These are phyloP conservation scores for Clonostachys rosea DNA, from an alignment of 2,329 filamentous ascomycete genomes.

Conservation along the genomic window DNA sequence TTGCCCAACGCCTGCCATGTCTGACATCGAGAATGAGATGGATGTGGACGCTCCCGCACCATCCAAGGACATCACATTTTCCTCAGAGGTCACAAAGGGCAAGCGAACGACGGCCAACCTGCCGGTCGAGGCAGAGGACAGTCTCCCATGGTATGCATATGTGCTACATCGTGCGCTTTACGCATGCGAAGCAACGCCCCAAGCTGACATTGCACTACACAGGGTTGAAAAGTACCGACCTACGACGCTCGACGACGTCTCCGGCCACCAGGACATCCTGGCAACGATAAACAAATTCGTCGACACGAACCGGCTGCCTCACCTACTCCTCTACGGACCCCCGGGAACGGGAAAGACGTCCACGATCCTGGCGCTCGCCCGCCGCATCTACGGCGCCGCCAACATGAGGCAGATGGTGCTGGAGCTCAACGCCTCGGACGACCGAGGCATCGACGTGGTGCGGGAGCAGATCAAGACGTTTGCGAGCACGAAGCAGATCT, in stretches of 20 bases:
- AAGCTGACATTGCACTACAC: neutral
- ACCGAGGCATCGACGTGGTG: conserved; percentile 96
- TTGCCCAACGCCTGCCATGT: conserved; percentile 32
- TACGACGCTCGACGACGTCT: conserved; percentile 83
- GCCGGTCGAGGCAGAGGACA: conserved; percentile 90
- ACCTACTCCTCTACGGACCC: conserved; percentile 93
- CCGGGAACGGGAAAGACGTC: conserved; percentile 98
- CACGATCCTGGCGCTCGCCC: conserved; percentile 87
- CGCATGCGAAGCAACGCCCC: neutral
- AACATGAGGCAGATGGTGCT: conserved; percentile 99
- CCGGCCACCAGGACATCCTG: conserved; percentile 94
- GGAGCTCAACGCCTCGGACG: conserved; percentile 95
- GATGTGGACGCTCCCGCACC: conserved; percentile 47
- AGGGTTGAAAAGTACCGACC: conserved; percentile 98
- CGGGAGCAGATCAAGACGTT: conserved; percentile 99
- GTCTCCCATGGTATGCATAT: conserved; percentile 72
- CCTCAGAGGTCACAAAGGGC: conserved; percentile 74
- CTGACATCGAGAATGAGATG: conserved; percentile 58
- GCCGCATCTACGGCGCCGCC: conserved; percentile 84
- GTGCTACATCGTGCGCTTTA: neutral
- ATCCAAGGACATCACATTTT: conserved; percentile 58
- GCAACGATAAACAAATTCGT: conserved; percentile 98
- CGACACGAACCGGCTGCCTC: conserved; percentile 87
- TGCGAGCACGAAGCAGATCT: conserved; percentile 96
- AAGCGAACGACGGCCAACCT: conserved; percentile 91